Evolutionary conservation across 1,284 basidiomycete genomes (phyloP), one percentile per base, ranked within the genome.

Genomic region (Schizophyllum amplum): DNA sequence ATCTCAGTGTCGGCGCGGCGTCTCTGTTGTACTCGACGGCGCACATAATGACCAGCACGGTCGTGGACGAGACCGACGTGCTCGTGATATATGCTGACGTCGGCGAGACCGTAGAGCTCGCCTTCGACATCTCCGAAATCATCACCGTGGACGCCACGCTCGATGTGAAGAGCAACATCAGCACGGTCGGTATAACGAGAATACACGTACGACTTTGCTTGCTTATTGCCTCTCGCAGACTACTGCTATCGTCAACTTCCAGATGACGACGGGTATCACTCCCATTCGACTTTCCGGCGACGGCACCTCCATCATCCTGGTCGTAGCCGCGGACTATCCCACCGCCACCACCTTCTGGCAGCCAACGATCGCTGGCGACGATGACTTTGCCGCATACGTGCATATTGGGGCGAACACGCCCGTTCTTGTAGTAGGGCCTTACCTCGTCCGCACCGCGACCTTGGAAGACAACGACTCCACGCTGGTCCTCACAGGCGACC

Each of bases 31-130:
- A 80, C 57, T 78, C 78, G 2, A 79, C 77, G 4, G 76, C 68
- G 5, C 77, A 80, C 61, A 73, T 82, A 26, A 65, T 79, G 61
- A 77, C 78, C n/a, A 79, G 78, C 73, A 74, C 72, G 6, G 75
- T 72, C 2, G 75, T 81, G 46, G 78, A 79, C 56, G 67, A 68
- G 13, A 69, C 72, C 11, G 78, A 81, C 52, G 63, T 79, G 26
- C 72, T 82, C 49, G 23, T 82, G 42, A 55, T 81, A 17, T 80
- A 81, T 57, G 80, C 76, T 24, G 74, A 78, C 56, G 60, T 66
- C 4, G 78, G 72, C 24, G 75, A 80, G 60, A 64, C 75, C 21
- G 76, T 80, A 51, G 79, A 81, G 62, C 78, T 74, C 7, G 75
- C 76, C 1, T 73, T 81, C 65, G 71, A 9, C 13, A 42, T 65